Evolutionary conservation across 2,329 filamentous ascomycete species (phyloP).

Genomic region (Paraphoma sp.): DNA sequence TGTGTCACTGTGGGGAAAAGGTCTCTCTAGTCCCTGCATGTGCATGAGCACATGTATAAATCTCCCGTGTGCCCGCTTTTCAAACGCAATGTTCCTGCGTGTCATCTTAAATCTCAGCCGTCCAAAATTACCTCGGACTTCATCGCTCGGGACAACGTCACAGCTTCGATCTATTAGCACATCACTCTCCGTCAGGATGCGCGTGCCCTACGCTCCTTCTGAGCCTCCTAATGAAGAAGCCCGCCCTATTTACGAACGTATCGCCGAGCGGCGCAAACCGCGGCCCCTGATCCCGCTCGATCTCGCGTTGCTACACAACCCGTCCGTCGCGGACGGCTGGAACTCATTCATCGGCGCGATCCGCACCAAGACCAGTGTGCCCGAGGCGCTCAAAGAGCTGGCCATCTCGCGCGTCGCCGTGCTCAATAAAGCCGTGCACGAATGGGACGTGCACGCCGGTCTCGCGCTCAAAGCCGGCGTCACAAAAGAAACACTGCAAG

Average conservation of each 20-base stretch:
- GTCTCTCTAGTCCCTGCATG: slow-evolving; percentile 2
- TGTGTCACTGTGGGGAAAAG: background rate
- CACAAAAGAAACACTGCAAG: slow-evolving; percentile 63
- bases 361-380: slow-evolving; percentile 60
- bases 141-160: background rate
- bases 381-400: slow-evolving; percentile 69
- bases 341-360: slow-evolving; percentile 66
- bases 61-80: slow-evolving; percentile 2
- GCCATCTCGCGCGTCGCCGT: slow-evolving; percentile 84
- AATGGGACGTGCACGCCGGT: slow-evolving; percentile 82
- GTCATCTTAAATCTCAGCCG: background rate
- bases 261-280: slow-evolving; percentile 60
- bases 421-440: slow-evolving; percentile 83
- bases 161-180: slow-evolving; percentile 7
- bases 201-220: slow-evolving; percentile 62
- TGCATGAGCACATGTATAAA: slow-evolving; percentile 5
- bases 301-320: slow-evolving; percentile 62
- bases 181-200: slow-evolving; percentile 52
- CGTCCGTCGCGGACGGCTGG: slow-evolving; percentile 64
- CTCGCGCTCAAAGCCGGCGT: slow-evolving; percentile 65
- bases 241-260: slow-evolving; percentile 56
- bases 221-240: slow-evolving; percentile 56
- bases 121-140: background rate
- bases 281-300: slow-evolving; percentile 63
- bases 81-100: background rate